A percentile compares a stretch with the other conserved stretches of the same genome.
Evolutionary conservation across 1,284 basidiomycete species (phyloP).

Genomic region (Termitomyces sp.): DNA sequence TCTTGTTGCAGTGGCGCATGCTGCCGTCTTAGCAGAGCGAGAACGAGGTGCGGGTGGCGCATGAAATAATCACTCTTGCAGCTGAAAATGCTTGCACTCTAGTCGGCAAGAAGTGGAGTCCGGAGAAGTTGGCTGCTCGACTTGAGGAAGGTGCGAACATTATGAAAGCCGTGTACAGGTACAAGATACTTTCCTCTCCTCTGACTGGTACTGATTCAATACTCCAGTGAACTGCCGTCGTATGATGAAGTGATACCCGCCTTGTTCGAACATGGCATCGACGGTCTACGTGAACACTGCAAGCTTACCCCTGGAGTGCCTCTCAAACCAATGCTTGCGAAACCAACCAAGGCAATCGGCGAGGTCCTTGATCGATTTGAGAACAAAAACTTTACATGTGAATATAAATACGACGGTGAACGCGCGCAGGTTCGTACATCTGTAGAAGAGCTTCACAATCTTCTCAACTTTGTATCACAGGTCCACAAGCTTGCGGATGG

Average conservation of each 20-base stretch:
- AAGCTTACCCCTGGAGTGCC: constrained; percentile 95
- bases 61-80: constrained; percentile 4
- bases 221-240: constrained; percentile 80
- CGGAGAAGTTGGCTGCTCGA: constrained; percentile 68
- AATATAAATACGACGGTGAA: constrained; percentile 99
- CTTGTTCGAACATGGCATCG: constrained; percentile 76
- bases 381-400: constrained; percentile 93
- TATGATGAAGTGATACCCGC: constrained; percentile 96
- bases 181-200: constrained; percentile 13
- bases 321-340: constrained; percentile 99
- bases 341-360: constrained; percentile 98
- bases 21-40: constrained; percentile 75
- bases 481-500: constrained; percentile 83
- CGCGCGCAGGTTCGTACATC: constrained; percentile 72
- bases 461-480: constrained; percentile 29
- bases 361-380: constrained; percentile 98
- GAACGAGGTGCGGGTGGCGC: constrained; percentile 47
- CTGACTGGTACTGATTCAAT: background rate
- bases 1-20: constrained; percentile 83
- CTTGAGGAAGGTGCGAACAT: constrained; percentile 79
- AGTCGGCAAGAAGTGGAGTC: constrained; percentile 72
- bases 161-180: constrained; percentile 94
- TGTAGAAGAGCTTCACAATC: background rate
- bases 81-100: background rate
- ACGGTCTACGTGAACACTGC: constrained; percentile 69